A percentile compares a stretch with the other conserved stretches of the same genome.
phyloP scores from a whole-genome alignment of 495 filamentous ascomycete species.

The Podospora australis region DNA sequence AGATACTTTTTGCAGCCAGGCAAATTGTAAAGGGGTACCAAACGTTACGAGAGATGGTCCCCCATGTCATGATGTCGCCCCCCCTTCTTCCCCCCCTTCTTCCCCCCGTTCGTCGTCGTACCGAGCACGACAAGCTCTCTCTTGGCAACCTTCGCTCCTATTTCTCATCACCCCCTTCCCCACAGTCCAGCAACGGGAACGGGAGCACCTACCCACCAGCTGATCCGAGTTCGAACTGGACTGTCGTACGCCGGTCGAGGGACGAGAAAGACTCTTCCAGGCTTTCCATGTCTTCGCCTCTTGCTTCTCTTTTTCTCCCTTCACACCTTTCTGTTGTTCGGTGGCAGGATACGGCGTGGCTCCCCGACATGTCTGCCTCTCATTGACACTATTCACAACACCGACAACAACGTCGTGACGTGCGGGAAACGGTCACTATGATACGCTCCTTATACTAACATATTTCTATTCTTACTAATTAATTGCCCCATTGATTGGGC shows the following conservation, averaged over 20 bases:
- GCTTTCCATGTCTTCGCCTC: slow-evolving; percentile 5
- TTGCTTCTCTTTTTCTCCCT: slow-evolving; percentile 12
- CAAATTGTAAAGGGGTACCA: no score
- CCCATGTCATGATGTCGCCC: no score
- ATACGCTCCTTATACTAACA: slow-evolving; percentile 24
- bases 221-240: background rate
- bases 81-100: no score
- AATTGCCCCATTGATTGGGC: slow-evolving; percentile 50
- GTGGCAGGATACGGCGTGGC: slow-evolving; percentile 17
- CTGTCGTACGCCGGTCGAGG: background rate
- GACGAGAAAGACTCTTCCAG: slow-evolving; percentile 1
- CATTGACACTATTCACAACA: slow-evolving; percentile 23
- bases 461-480: slow-evolving; percentile 28
- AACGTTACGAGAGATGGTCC: no score
- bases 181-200: background rate
- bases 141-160: slow-evolving; percentile 8
- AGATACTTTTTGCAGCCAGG: no score
- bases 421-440: slow-evolving; percentile 21
- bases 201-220: no score
- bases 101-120: background rate
- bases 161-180: slow-evolving; percentile 2
- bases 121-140: slow-evolving; percentile 1
- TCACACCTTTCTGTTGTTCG: slow-evolving; percentile 15
- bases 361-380: slow-evolving; percentile 17
- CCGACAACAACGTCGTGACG: slow-evolving; percentile 19